A percentile compares a stretch with the other conserved stretches of the same genome.
Evolutionary conservation across 1,284 basidiomycete genomes (phyloP).

Genomic region (Exobasidium cylindrosporum): DNA sequence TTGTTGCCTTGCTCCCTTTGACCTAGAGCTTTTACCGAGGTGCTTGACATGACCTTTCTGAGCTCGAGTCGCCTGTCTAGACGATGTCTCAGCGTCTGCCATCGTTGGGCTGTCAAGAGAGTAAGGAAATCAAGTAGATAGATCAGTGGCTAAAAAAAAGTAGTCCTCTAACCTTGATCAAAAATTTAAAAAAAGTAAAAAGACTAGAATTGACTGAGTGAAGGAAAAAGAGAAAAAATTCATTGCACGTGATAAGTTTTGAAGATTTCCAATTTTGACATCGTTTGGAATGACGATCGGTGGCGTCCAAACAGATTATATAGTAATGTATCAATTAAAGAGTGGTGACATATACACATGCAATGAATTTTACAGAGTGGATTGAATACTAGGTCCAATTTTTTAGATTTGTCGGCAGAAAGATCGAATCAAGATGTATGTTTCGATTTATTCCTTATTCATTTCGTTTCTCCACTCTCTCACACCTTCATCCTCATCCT

Average conservation of each 20-base stretch:
- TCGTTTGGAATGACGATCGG: no score
- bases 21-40: constrained; percentile 31
- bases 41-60: constrained; percentile 28
- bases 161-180: no score
- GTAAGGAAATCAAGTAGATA: neutral
- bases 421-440: neutral
- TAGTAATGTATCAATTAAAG: neutral
- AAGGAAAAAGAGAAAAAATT: no score
- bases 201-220: no score
- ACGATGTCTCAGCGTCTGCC: neutral
- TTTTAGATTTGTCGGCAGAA: no score
- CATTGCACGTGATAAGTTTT: neutral
- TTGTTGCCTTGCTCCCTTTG: constrained; percentile 33
- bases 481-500: constrained; percentile 13
- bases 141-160: no score
- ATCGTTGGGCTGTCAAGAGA: neutral
- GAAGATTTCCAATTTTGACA: no score
- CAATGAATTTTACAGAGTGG: no score
- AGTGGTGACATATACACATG: neutral
- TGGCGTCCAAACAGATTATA: no score
- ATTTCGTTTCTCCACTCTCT: constrained; percentile 7
- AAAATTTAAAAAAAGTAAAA: neutral
- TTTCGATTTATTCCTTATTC: neutral
- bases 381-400: no score
- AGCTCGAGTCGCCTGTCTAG: neutral